Evolutionary conservation across 1,284 basidiomycete species (phyloP), one percentile per base, ranked within the genome.

Genomic region (Puccinia polysora): DNA sequence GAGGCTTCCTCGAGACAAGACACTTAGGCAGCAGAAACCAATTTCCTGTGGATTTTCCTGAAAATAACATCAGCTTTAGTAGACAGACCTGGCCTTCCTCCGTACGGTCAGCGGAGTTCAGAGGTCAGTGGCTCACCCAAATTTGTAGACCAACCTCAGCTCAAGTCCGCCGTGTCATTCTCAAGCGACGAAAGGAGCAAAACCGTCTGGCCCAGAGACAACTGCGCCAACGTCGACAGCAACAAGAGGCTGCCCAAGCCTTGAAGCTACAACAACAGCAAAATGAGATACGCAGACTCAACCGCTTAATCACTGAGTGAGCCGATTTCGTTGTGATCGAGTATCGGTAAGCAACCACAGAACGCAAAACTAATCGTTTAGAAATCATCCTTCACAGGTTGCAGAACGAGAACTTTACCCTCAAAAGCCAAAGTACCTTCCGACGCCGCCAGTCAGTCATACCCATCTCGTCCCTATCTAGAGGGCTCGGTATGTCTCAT

Each of bases 51-150:
- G n/a, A n/a, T n/a, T n/a, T n/a, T 45, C 40, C 10, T 45, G 40
- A n/a, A n/a, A 10, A 10, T 45, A 10, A 10, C n/a, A 10, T n/a
- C 20, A 71, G 68, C 68, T 30, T 63, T 71, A 47, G 59, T 47
- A 59, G 50, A 71, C 43, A 62, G 32, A 8, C 68, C 68, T 18
- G 68, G 59, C 23, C 68, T 71, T 62, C 68, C 68, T 52, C 68
- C 68, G 30, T 71, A 71, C 59, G 68, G 68, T n/a, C 68, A 71
- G 50, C 68, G 68, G 23, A 71, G 68, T 49, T 71, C 68, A 32
- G 68, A 71, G 59, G 68, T 71, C 15, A 43, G 49, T 32, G 58
- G 18, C 32, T 23, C 20, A 45, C 43, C 23, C 12, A 34, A 62
- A 23, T 50, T 23, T 14, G 25, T 53, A 34, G 6, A 18, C n/a